A percentile compares a stretch with the other conserved stretches of the same genome.
phyloP scores from a whole-genome alignment of 495 filamentous ascomycete genomes.

The Glonium stellatum region DNA sequence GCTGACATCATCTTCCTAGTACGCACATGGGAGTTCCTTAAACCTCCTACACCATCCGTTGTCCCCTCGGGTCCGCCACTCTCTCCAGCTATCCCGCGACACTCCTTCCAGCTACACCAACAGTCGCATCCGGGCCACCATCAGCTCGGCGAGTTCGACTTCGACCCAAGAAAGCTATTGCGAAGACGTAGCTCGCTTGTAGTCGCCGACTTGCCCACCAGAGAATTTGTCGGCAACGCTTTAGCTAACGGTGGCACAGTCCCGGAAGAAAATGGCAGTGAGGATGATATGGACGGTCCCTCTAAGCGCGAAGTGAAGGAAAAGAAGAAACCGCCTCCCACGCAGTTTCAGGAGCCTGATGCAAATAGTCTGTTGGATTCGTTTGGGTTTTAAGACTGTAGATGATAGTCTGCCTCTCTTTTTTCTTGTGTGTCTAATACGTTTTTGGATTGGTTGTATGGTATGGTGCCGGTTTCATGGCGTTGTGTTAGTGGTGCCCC shows the following conservation, averaged over 20 bases:
- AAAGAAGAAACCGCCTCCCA: conserved; percentile 57
- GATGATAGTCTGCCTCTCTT: neutral
- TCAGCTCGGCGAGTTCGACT: conserved; percentile 26
- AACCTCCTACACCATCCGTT: conserved; percentile 35
- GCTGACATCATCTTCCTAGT: conserved; percentile 14
- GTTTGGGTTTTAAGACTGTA: conserved; percentile 36
- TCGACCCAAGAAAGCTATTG: conserved; percentile 61
- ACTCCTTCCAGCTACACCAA: conserved; percentile 13
- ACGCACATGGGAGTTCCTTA: conserved; percentile 42
- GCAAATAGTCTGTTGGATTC: conserved; percentile 51
- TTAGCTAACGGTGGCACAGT: conserved; percentile 5
- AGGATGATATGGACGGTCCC: conserved; percentile 16
- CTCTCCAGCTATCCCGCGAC: conserved; percentile 17
- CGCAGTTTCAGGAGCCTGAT: conserved; percentile 85
- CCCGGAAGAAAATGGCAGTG: conserved; percentile 25
- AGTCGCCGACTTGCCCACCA: conserved; percentile 65
- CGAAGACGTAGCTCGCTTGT: conserved; percentile 69
- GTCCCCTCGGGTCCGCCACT: conserved; percentile 41
- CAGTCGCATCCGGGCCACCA: conserved; percentile 13
- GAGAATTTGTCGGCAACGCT: conserved; percentile 10
- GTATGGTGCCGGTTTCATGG: neutral
- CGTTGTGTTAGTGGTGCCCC: neutral
- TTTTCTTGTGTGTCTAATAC: neutral
- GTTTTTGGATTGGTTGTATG: neutral
- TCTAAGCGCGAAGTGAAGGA: conserved; percentile 28